Evolutionary conservation across 2,329 filamentous ascomycete species (phyloP).

Genomic region (Neofusicoccum laricinum): DNA sequence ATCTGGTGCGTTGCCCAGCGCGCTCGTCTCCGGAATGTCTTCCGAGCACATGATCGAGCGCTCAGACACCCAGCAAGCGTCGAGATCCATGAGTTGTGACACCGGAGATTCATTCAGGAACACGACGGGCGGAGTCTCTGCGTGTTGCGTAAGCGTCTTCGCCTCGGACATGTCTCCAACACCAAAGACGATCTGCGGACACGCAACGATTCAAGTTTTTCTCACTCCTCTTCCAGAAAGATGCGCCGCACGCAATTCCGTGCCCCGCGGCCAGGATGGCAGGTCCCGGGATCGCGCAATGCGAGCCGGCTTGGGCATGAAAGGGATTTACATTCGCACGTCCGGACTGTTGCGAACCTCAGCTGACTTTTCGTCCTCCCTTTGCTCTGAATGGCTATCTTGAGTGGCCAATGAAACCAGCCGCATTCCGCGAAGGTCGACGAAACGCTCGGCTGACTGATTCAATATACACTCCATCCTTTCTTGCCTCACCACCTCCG

Average conservation of each 20-base stretch:
- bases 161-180: not conserved
- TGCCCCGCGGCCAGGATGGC: not conserved
- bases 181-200: not conserved
- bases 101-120: slow-evolving; percentile 2
- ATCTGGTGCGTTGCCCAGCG: not conserved
- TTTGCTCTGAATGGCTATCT: not conserved
- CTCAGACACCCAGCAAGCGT: not conserved
- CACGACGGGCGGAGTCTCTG: not conserved
- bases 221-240: not conserved
- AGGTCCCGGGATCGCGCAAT: slow-evolving; percentile 4
- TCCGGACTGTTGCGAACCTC: not conserved
- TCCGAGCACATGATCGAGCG: not conserved
- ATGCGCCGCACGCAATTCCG: not conserved
- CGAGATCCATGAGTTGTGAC: slow-evolving; percentile 5
- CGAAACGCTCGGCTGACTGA: not conserved
- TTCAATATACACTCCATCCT: not conserved
- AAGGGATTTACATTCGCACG: not conserved
- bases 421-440: not conserved
- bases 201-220: not conserved
- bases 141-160: not conserved
- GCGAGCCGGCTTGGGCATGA: not conserved
- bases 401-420: not conserved
- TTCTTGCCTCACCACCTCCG: not conserved
- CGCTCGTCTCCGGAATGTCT: not conserved
- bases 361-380: not conserved